Percentiles rank a stretch among this genome's conserved stretches.
phyloP scores from a whole-genome alignment of 345 rosid species.

The Adansonia digitata region DNA sequence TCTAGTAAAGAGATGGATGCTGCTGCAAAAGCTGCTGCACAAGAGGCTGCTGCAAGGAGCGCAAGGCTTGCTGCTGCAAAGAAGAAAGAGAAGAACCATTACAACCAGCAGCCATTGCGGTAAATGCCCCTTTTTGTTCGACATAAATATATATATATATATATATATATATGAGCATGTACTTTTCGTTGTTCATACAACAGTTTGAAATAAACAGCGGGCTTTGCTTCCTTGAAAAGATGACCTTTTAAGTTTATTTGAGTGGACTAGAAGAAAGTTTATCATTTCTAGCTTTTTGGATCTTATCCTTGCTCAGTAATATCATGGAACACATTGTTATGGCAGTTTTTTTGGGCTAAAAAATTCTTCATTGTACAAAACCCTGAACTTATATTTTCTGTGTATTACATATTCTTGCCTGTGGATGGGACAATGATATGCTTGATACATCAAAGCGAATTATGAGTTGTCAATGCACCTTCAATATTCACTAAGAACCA shows the following conservation, averaged over 20 bases:
- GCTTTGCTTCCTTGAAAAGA: conserved; percentile 12
- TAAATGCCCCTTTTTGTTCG: conserved; percentile 14
- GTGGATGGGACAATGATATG: not conserved
- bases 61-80: conserved; percentile 68
- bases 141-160: conserved; percentile 1
- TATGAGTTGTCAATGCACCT: not conserved
- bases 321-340: conserved; percentile 19
- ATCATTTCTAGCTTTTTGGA: conserved; percentile 16
- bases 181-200: conserved; percentile 28
- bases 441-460: not conserved
- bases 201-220: conserved; percentile 21
- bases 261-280: conserved; percentile 6
- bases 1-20: no score
- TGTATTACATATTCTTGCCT: not conserved
- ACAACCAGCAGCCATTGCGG: conserved; percentile 71
- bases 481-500: not conserved
- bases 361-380: conserved; percentile 13
- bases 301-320: conserved; percentile 18
- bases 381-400: not conserved
- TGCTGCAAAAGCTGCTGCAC: conserved; percentile 61
- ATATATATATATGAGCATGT: conserved; percentile 21
- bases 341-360: conserved; percentile 26
- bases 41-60: conserved; percentile 64
- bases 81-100: conserved; percentile 71
- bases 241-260: conserved; percentile 20